Evolutionary conservation across 495 filamentous ascomycete species (phyloP), one percentile per base, ranked within the genome.

Genomic region (Aspergillus avenaceus): DNA sequence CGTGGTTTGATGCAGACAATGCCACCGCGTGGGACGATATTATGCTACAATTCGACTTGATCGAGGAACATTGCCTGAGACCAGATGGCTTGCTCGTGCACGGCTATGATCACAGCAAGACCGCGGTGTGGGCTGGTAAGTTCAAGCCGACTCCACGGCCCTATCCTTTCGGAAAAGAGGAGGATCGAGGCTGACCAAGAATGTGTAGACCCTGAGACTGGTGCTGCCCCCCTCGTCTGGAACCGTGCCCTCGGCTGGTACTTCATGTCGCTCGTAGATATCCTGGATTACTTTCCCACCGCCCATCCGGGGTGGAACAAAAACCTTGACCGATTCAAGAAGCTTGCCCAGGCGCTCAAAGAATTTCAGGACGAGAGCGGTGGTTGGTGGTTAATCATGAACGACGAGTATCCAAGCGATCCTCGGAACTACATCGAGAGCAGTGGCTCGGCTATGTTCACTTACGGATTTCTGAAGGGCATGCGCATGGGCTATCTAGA

Each of bases 361-460:
- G 22, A 43, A 12, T 14, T 37, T 3, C 53, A 56, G 24, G 48
- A 56, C 14, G 2, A 25, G n/a, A 43, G 43, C 27, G 53, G 53
- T 7, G 53, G 53, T 12, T 56, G 53, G 53, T 56, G 44, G 36
- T 44, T 56, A 3, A 52, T 56, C 48, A 47, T 52, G 53, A 49
- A 56, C 26, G 43, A 47, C 23, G 43, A 36, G 5, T 56, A 48
- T 29, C 48, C 53, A 0, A 44, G 43, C 21, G 53, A 56, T 16
- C 43, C 48, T 1, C 9, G 40, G 14, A 52, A 56, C 49, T 56
- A 52, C 24, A 56, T 56, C 12, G 54, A 56, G 49, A 56, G 54
- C 21, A 56, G 53, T 40, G 53, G 44, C 3, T 42, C 36, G 9
- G 53, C 53, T 11, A 56, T 56, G 53, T 56, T 55, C 14, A 52